Base-by-base conservation (phyloP, 306 rosid species). In the Trifolium subterraneum region DNA sequence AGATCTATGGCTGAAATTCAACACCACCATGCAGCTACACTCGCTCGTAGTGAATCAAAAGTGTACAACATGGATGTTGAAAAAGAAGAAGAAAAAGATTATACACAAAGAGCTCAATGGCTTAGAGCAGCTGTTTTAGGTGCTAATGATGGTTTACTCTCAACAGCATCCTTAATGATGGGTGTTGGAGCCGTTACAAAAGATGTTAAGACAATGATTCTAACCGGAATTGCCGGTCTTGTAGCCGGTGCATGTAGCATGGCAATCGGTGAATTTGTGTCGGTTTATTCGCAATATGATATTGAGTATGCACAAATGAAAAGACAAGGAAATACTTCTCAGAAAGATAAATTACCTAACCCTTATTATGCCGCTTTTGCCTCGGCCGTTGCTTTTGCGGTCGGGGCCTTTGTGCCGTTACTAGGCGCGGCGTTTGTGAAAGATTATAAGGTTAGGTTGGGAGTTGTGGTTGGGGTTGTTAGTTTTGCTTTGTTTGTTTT, bases 81-180 rank as follows among this genome's bases (percentile, higher is more conserved):
- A 72, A 18, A 7, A 10, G 11, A 58, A 3, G 23, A 27, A 38
- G 35, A 25, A 23, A 35, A 69, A 13, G 79, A 74, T 35, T 74
- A 74, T 11, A 39, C 79, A 0, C 60, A 74, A 45, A 74, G 79
- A 20, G 79, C 31, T 22, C 79, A 74, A 61, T 74, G 79, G 79
- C 79, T 74, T 15, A 74, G 79, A 50, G 79, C 79, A 9, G 79
- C 79, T 4, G 79, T 74, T 22, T 51, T 74, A 12, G 79, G 79
- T 15, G 79, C 79, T 15, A 74, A 74, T 10, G 79, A 74, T 64
- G 79, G 79, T 18, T 51, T 74, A 47, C 72, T 74, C 29, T 74
- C 79, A 36, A 74, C 79, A 4, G 71, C 79, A 2, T 74, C 79
- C 0, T 45, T 74, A 35, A 74, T 74, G 79, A 64, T 74, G 79